phyloP scores from a whole-genome alignment of 176 grass and related monocot species.

The Phyllostachys edulis region DNA sequence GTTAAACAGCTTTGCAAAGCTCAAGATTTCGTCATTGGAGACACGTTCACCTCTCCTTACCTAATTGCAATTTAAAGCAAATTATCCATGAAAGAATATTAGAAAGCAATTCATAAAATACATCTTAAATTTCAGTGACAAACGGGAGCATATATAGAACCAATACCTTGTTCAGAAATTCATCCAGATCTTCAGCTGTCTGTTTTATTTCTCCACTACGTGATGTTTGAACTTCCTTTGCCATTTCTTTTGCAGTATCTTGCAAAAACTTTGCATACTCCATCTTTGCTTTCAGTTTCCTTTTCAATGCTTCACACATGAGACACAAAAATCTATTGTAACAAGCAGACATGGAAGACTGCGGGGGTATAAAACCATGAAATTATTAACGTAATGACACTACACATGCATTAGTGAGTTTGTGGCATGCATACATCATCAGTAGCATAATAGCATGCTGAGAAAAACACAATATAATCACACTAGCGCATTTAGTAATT shows the following conservation, averaged over 20 bases:
- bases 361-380: not conserved
- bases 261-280: conserved; percentile 99
- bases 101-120: conserved; percentile 4
- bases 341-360: not conserved
- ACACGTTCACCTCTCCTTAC: conserved; percentile 84
- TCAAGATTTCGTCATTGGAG: conserved; percentile 95
- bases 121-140: not conserved
- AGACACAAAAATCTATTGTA: not conserved
- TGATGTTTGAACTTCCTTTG: conserved; percentile 87
- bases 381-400: not conserved
- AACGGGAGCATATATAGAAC: conserved; percentile 1
- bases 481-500: not conserved
- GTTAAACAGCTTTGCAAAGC: conserved; percentile 94
- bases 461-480: conserved; percentile 10
- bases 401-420: not conserved
- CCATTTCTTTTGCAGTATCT: conserved; percentile 96
- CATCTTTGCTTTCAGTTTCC: conserved; percentile 89
- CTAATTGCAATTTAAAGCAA: conserved; percentile 54
- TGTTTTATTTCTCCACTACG: conserved; percentile 87
- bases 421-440: too few relatives aligned
- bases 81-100: conserved; percentile 37
- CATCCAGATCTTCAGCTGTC: conserved; percentile 91
- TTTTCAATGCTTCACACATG: conserved; percentile 68
- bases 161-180: conserved; percentile 93
- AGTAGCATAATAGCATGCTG: conserved; percentile 13